Conservation (phyloP, 495 filamentous ascomycete species). For the Podospora sp. region DNA sequence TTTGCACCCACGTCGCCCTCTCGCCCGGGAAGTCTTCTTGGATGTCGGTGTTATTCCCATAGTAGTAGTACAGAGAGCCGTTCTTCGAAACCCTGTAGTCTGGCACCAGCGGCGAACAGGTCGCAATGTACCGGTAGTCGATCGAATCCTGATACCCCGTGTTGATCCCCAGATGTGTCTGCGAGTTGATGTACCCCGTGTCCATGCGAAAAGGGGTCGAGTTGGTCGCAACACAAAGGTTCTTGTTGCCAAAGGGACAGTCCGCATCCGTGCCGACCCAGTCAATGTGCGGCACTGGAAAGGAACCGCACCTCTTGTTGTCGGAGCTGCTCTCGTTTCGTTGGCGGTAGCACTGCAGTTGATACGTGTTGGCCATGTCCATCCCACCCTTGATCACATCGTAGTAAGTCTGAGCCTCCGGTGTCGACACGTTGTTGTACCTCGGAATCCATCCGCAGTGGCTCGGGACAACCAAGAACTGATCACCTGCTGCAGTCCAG, state of each 20-base stretch:
- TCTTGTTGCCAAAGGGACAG: background rate
- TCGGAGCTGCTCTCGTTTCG: background rate
- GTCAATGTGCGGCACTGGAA: background rate
- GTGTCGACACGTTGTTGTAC: background rate
- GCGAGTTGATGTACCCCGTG: conserved; percentile 5
- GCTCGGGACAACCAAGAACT: background rate
- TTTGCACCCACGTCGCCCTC: background rate
- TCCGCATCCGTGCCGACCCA: background rate
- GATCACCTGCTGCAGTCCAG: background rate
- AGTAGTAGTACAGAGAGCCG: background rate
- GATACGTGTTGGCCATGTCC: background rate
- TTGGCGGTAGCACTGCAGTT: background rate
- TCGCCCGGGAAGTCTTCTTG: background rate
- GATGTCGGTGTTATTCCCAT: background rate
- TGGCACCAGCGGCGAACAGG: background rate
- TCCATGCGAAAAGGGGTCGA: conserved; percentile 7
- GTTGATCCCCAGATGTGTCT: conserved; percentile 5
- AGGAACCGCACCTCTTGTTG: background rate
- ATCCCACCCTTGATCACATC: background rate
- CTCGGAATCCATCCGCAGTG: background rate
- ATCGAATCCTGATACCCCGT: background rate
- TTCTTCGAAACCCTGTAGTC: background rate
- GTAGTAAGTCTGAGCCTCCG: background rate
- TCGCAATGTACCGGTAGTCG: conserved; percentile 1
- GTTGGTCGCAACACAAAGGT: background rate